Base-by-base conservation (phyloP, 305 asterid species). In the Fraxinus ornus region DNA sequence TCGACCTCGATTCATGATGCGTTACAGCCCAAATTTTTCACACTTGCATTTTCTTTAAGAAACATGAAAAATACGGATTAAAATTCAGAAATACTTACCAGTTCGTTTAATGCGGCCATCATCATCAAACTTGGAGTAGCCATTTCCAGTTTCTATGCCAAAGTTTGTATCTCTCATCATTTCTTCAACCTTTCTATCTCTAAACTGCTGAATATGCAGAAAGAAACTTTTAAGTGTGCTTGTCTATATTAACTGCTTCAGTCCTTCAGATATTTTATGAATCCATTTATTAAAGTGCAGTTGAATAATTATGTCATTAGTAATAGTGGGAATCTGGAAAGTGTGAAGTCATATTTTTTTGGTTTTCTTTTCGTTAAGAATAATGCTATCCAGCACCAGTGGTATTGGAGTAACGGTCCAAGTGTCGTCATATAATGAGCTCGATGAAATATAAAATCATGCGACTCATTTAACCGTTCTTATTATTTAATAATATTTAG, bases 71-170 rank as follows among this genome's bases (percentile, higher is more conserved):
- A 17, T 13, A 57, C 15, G 7, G 15, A 15, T 2, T 19, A 74
- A 3, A n/a, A 15, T 9, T 15, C 4, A 1, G n/a, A 37, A 13
- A 81, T 17, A 5, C 1, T 37, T 85, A 91, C 97, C 97, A 1
- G 91, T 89, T 82, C 97, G 81, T 75, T 89, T 91, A 0, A 19
- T 78, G 2, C 90, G 92, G 37, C 95, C 95, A 84, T 89, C 97
- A 32, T 91, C 97, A 64, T 92, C 97, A 57, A 88, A 87, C 80
- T 86, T 80, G 30, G 90, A 84, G 4, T 62, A 21, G 10, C 77
- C 89, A 44, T 66, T 30, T 15, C 85, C 86, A 5, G 6, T 70
- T 78, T 86, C 88, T 24, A 75, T 5, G 60, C 68, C 77, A 60
- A 88, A 79, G 26, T 57, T 83, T 47, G 74, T 35, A 4, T 4